Conservation (phyloP, 805 yeast species). For the Candida endomychidarum region DNA sequence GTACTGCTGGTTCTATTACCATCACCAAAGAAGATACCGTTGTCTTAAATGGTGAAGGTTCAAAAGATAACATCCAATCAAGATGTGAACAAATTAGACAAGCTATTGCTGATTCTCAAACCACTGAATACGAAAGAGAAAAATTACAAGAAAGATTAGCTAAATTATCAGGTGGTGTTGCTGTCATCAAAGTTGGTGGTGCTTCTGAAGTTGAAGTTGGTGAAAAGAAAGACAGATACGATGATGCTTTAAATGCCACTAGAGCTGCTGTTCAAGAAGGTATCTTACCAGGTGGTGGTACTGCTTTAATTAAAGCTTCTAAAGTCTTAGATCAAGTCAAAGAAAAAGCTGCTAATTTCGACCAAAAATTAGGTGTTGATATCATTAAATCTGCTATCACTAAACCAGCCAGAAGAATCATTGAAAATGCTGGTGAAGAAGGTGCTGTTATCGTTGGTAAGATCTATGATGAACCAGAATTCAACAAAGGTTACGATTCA, state of each 20-base stretch:
- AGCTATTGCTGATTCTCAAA: slow-evolving; percentile 68
- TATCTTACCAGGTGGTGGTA: slow-evolving; percentile 99
- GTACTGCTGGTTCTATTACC: slow-evolving; percentile 87
- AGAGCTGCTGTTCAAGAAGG: slow-evolving; percentile 99
- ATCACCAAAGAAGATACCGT: slow-evolving; percentile 96
- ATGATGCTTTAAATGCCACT: slow-evolving; percentile 97
- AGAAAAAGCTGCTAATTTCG: slow-evolving; percentile 75
- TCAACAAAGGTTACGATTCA: slow-evolving; percentile 89
- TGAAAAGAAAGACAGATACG: slow-evolving; percentile 98
- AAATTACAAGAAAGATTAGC: slow-evolving; percentile 97
- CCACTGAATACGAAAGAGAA: slow-evolving; percentile 91
- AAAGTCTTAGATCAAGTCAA: slow-evolving; percentile 66
- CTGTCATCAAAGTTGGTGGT: slow-evolving; percentile 97
- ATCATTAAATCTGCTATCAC: slow-evolving; percentile 90
- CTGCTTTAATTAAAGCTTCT: slow-evolving; percentile 93
- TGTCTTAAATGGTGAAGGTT: slow-evolving; percentile 87
- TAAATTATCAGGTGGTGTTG: slow-evolving; percentile 97
- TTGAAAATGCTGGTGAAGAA: slow-evolving; percentile 96
- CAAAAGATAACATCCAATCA: slow-evolving; percentile 72
- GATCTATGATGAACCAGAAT: slow-evolving; percentile 64
- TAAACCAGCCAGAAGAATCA: slow-evolving; percentile 92
- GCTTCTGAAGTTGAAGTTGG: slow-evolving; percentile 96
- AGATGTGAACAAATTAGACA: slow-evolving; percentile 94
- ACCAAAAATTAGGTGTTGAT: slow-evolving; percentile 93
- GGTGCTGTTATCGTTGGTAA: slow-evolving; percentile 96